These are phyloP conservation scores for Fraxinus quadrangulata DNA, from an alignment of 257 asterid genomes.

Conservation along the genomic window DNA sequence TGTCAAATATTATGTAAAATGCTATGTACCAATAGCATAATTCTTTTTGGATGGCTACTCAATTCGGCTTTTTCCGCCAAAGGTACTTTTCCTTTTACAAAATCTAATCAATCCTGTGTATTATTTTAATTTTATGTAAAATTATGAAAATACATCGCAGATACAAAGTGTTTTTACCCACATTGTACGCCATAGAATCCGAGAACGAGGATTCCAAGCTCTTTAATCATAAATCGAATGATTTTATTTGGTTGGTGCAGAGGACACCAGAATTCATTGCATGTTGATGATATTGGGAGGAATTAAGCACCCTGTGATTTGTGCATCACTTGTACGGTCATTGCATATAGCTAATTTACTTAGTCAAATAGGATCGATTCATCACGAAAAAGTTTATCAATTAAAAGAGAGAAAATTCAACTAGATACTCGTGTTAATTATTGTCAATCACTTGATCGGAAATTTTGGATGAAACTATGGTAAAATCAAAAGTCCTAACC, in stretches of 20 bases:
- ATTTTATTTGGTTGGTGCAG: constrained; percentile 40
- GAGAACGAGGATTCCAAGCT: constrained; percentile 84
- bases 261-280: constrained; percentile 93
- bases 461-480: too few relatives aligned
- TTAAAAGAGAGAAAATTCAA: too few relatives aligned
- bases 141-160: constrained; percentile 37
- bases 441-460: too few relatives aligned
- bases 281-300: constrained; percentile 70
- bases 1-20: too few relatives aligned
- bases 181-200: constrained; percentile 78
- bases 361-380: too few relatives aligned
- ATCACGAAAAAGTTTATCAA: too few relatives aligned
- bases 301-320: constrained; percentile 59
- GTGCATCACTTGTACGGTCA: constrained; percentile 45
- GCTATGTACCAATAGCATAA: too few relatives aligned
- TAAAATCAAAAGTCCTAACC: too few relatives aligned
- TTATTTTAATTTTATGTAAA: not conserved
- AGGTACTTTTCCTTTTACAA: constrained; percentile 40
- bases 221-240: constrained; percentile 42
- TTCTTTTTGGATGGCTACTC: constrained; percentile 55
- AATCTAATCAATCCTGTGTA: too few relatives aligned
- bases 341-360: too few relatives aligned
- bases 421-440: too few relatives aligned
- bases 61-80: constrained; percentile 74
- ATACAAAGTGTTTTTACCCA: constrained; percentile 77